Base-by-base conservation (phyloP, 495 filamentous ascomycete species). In the Lasiosphaeria miniovina region DNA sequence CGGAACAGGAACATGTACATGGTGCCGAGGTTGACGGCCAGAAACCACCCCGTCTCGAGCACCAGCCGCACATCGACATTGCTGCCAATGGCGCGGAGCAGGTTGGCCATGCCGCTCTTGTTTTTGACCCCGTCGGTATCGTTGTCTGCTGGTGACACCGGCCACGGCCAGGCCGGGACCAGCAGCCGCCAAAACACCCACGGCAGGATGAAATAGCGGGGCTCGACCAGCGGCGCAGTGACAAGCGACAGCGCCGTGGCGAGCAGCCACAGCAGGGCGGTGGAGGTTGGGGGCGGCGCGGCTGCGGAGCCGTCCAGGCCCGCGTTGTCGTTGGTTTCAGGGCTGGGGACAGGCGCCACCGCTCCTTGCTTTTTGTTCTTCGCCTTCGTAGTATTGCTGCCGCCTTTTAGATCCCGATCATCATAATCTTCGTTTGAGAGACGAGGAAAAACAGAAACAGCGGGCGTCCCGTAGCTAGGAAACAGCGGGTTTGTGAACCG, bases 161-260 rank as follows among this genome's bases (percentile, higher is more conserved):
- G 50, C 60, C 41, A 36, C 12, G 38, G 3, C 76, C 56, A 68
- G 12, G 73, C 65, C 6, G 88, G 89, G 0, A 97, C 73, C 71
- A 96, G 85, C 11, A 96, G 74, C 8, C 95, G 80, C 90, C 91
- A 98, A 68, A 97, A 84, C 34, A 96, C 83, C 94, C 94, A 98
- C 0, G 93, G 93, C 3, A 96, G 79, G 68, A 98, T 93, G 68
- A 95, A 93, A 69, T 98, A 98, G 4, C 94, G 82, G 3, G 92
- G 93, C 66, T 98, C 94, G 10, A 98, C 93, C 2, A 98, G 81
- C 3, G 94, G 91, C 0, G 95, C 93, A 0, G 91, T 91, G 49
- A 95, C 70, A 31, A 98, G 80, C 3, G 89, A 93, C 7, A 94
- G 80, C 0, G 86, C 61, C 0, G 90, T 90, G 0, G 93, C 78